A percentile compares a stretch with the other conserved stretches of the same genome.
These are phyloP conservation scores for Termitomyces sp. DNA, from an alignment of 768 basidiomycete genomes.

Conservation along the genomic window DNA sequence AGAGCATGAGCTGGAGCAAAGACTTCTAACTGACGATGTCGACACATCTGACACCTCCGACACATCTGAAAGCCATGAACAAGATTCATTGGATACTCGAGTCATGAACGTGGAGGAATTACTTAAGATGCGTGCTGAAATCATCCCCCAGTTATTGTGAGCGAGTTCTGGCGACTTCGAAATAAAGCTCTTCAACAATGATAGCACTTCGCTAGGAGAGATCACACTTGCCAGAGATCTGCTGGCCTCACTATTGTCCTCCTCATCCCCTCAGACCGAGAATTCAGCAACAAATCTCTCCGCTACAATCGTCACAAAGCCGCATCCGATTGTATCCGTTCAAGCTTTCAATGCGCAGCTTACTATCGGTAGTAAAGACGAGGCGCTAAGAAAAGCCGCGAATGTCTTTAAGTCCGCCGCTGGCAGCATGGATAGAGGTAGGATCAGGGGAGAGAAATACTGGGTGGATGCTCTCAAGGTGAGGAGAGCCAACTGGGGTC, in stretches of 20 bases:
- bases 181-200: constrained; percentile 7
- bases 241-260: constrained; percentile 53
- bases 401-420: constrained; percentile 68
- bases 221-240: constrained; percentile 76
- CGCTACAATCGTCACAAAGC: constrained; percentile 65
- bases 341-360: constrained; percentile 72
- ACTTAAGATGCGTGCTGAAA: constrained; percentile 67
- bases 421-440: constrained; percentile 60
- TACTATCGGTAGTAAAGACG: constrained; percentile 76
- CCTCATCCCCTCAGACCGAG: constrained; percentile 17
- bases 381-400: constrained; percentile 71
- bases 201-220: constrained; percentile 73
- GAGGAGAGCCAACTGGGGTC: constrained; percentile 73
- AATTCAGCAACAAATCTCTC: constrained; percentile 37
- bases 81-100: constrained; percentile 27
- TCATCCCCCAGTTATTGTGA: constrained; percentile 70
- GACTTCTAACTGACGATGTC: constrained; percentile 2
- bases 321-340: constrained; percentile 60
- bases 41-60: constrained; percentile 14
- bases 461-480: constrained; percentile 83
- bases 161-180: constrained; percentile 24
- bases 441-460: constrained; percentile 64
- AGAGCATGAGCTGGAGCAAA: constrained; percentile 7
- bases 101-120: constrained; percentile 75
- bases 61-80: constrained; percentile 23